These are phyloP conservation scores for Cladophialophora carrionii DNA, from an alignment of 2,329 filamentous ascomycete species.

Conservation along the genomic window DNA sequence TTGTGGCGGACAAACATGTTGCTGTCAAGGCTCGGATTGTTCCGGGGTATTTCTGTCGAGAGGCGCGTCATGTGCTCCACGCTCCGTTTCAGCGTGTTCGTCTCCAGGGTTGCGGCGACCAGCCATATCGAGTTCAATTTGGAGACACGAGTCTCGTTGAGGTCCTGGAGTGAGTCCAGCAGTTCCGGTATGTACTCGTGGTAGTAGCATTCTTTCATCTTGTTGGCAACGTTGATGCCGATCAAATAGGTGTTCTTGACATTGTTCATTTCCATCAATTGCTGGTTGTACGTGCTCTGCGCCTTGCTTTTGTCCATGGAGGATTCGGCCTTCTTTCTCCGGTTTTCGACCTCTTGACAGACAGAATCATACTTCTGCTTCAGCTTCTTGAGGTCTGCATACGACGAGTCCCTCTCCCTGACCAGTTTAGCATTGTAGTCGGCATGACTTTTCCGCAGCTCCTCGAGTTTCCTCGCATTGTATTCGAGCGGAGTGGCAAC, in stretches of 20 bases:
- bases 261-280: constrained; percentile 94
- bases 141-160: constrained; percentile 83
- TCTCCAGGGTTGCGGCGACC: constrained; percentile 76
- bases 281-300: constrained; percentile 87
- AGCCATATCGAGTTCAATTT: constrained; percentile 87
- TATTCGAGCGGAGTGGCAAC: constrained; percentile 85
- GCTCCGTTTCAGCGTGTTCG: constrained; percentile 74
- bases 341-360: constrained; percentile 92
- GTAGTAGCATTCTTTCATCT: constrained; percentile 96
- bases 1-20: constrained; percentile 99
- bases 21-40: constrained; percentile 85
- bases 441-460: constrained; percentile 84
- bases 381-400: constrained; percentile 81
- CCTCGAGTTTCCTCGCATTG: constrained; percentile 76
- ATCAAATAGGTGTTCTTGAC: constrained; percentile 98
- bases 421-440: constrained; percentile 89
- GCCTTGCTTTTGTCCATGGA: constrained; percentile 95
- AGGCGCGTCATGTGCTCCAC: constrained; percentile 72
- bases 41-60: constrained; percentile 79
- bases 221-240: constrained; percentile 93
- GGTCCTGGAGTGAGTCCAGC: constrained; percentile 85
- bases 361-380: constrained; percentile 91
- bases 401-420: constrained; percentile 82
- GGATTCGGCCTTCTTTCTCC: constrained; percentile 91
- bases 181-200: constrained; percentile 95